phyloP scores from a whole-genome alignment of 495 filamentous ascomycete species.

The Penicillium pulvis region DNA sequence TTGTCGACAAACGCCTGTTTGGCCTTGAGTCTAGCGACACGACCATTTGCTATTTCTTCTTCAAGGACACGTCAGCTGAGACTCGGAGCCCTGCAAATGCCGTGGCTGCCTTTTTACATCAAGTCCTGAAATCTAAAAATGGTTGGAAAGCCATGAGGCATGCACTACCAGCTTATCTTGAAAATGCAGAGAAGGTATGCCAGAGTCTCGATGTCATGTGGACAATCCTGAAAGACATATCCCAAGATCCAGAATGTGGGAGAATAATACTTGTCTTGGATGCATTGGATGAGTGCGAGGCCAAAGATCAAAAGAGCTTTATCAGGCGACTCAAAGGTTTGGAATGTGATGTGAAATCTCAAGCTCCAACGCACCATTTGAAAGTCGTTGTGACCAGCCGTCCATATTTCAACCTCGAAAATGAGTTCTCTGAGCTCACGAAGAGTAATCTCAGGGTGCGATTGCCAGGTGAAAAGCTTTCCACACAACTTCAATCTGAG shows the following conservation, averaged over 20 bases:
- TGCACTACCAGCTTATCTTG: background rate
- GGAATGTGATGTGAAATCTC: too few relatives aligned
- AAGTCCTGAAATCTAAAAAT: too few relatives aligned
- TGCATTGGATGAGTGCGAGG: slow-evolving; percentile 8
- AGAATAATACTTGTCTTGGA: slow-evolving; percentile 1
- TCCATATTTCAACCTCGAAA: slow-evolving; percentile 8
- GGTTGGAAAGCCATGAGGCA: background rate
- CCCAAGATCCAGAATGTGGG: background rate
- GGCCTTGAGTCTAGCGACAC: background rate
- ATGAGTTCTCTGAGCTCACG: background rate
- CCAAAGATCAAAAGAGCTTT: background rate
- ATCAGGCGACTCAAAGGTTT: background rate
- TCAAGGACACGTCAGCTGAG: slow-evolving; percentile 1
- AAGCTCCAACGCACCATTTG: background rate
- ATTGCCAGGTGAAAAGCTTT: background rate
- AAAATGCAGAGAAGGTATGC: too few relatives aligned
- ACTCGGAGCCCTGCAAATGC: background rate
- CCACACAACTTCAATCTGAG: background rate
- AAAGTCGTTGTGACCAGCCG: slow-evolving; percentile 7
- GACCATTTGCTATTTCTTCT: slow-evolving; percentile 11
- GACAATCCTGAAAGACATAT: background rate
- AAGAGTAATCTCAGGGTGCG: background rate
- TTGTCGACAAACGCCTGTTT: slow-evolving; percentile 1
- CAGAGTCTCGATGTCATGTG: background rate
- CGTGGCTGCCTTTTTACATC: slow-evolving; percentile 2